Evolutionary conservation across 1,139 yeast genomes (phyloP), one percentile per base, ranked within the genome.

Genomic region (Hemisphaericaspora lyxosophila): DNA sequence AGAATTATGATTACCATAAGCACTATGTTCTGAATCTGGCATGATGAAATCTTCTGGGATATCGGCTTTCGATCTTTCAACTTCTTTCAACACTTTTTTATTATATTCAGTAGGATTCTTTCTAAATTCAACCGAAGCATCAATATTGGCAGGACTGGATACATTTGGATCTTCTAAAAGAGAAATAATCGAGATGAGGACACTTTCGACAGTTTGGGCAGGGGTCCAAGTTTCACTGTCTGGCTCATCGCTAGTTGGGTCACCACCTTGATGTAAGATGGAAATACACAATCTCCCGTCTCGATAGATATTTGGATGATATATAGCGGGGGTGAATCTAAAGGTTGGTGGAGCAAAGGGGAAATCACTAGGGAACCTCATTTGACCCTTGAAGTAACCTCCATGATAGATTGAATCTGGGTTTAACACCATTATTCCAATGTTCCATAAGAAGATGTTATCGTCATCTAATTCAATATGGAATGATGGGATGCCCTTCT

Each of bases 221-320:
- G 97, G 97, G 31, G 92, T 80, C 97, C 97, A 90, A 17, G 90
- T 85, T 60, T 85, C 97, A 43, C 84, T 82, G 53, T 88, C 96
- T 4, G 90, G 95, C 59, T 89, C 96, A 50, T 88, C 96, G 31
- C 86, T 77, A 37, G 92, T 84, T 25, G 87, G 85, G 56, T 87
- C 95, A 16, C 96, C 96, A 16, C 87, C 82, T 53, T 85, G 88
- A 62, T 90, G 97, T 46, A 90, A 73, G 50, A 90, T 90, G 38
- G 96, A 87, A 47, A 90, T 89, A 70, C 97, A 90, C 41, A 90
- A 75, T 51, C 95, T 71, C 24, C 97, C 97, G 62, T 90, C 97
- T 47, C 88, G 77, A 64, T 90, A 90, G 42, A 90, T 95, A 60
- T 90, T 90, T 19, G 97, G 97, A 56, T 90, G 97, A 67, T 82